These are phyloP conservation scores for Jaminaea rosea DNA, from an alignment of 1,284 basidiomycete genomes.

Conservation along the genomic window DNA sequence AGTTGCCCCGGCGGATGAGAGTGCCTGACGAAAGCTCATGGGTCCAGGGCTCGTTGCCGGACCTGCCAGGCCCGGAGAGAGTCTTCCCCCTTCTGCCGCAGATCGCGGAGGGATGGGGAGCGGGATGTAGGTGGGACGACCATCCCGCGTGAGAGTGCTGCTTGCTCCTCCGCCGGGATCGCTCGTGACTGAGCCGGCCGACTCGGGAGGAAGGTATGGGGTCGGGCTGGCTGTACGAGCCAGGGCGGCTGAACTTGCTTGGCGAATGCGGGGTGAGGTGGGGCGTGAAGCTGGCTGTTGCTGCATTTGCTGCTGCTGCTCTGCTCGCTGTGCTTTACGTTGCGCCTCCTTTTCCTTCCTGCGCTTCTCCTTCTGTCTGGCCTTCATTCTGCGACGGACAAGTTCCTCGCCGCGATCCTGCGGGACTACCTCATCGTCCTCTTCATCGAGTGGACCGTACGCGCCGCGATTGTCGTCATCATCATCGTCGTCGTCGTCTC, in stretches of 20 bases:
- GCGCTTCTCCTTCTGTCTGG: conserved; percentile 47
- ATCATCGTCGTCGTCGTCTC: conserved; percentile 17
- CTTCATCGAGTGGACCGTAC: conserved; percentile 26
- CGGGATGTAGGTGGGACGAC: conserved; percentile 26
- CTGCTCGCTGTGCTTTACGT: conserved; percentile 16
- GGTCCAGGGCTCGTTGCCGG: background rate
- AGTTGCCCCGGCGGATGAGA: conserved; percentile 26
- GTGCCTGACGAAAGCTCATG: conserved; percentile 28
- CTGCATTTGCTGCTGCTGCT: conserved; percentile 7
- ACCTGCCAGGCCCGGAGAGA: conserved; percentile 4
- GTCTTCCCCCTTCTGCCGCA: conserved; percentile 4
- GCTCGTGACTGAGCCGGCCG: too few species aligned
- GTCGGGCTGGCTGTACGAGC: too few species aligned
- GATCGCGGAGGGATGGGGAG: conserved; percentile 15
- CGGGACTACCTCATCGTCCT: conserved; percentile 52
- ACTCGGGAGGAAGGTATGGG: too few species aligned
- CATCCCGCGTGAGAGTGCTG: conserved; percentile 18
- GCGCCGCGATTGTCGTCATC: conserved; percentile 15
- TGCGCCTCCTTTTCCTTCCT: conserved; percentile 45
- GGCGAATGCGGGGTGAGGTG: conserved; percentile 12
- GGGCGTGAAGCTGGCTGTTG: conserved; percentile 1
- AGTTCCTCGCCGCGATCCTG: conserved; percentile 55
- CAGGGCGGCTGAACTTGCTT: too few species aligned
- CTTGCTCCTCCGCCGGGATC: too few species aligned
- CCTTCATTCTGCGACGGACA: conserved; percentile 52